A percentile compares a stretch with the other conserved stretches of the same genome.
phyloP scores from a whole-genome alignment of 768 basidiomycete genomes.

The Mycena leptocephala region DNA sequence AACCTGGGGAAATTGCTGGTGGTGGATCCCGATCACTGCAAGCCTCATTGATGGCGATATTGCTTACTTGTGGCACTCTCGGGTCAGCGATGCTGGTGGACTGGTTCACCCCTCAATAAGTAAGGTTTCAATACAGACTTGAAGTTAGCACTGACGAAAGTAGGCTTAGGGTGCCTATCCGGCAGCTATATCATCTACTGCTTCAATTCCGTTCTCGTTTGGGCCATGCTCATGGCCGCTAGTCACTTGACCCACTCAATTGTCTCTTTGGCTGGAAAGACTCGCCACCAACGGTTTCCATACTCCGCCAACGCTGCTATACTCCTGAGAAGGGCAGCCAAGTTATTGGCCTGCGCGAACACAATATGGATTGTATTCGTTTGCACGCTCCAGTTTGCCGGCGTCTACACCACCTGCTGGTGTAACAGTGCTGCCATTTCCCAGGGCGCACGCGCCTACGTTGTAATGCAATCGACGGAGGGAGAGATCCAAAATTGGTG shows the following conservation, averaged over 20 bases:
- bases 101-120: not conserved
- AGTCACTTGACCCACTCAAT: not conserved
- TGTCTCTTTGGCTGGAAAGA: not conserved
- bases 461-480: not conserved
- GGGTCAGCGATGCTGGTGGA: not conserved
- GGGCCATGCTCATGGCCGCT: not conserved
- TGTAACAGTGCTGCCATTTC: not conserved
- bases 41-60: not conserved
- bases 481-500: not conserved
- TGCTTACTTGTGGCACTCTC: not conserved
- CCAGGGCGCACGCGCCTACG: not conserved
- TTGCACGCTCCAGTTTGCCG: not conserved
- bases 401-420: not conserved
- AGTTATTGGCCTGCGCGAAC: not conserved
- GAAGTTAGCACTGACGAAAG: not conserved
- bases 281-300: not conserved
- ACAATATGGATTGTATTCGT: not conserved
- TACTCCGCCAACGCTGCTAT: not conserved
- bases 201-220: not conserved
- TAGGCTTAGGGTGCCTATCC: not conserved
- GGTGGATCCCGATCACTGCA: not conserved
- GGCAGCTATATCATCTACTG: not conserved
- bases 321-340: not conserved
- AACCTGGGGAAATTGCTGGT: not conserved
- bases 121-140: no score